Conservation (phyloP, 1,284 basidiomycete genomes). For the Thecaphora thlaspeos region DNA sequence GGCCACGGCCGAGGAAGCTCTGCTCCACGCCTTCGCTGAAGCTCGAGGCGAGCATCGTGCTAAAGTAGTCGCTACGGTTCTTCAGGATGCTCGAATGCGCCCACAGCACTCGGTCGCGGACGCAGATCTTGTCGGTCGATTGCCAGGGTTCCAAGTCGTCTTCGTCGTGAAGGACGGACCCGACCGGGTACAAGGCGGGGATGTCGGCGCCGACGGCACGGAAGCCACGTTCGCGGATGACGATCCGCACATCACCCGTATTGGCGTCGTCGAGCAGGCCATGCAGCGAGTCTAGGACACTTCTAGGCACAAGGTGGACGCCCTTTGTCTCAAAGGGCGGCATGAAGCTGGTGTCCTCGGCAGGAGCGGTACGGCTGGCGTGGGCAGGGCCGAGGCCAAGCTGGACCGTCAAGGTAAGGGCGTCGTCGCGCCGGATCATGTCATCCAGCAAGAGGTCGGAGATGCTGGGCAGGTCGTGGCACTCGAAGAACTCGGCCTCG, state of each 20-base stretch:
- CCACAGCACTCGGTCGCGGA: constrained; percentile 65
- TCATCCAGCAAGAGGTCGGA: constrained; percentile 31
- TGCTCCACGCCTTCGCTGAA: constrained; percentile 58
- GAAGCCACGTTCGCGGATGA: constrained; percentile 49
- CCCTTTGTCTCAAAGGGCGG: constrained; percentile 40
- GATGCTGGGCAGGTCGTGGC: constrained; percentile 40
- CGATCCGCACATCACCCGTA: constrained; percentile 52
- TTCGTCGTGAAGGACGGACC: constrained; percentile 2
- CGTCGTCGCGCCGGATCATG: constrained; percentile 27
- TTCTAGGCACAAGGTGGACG: constrained; percentile 34
- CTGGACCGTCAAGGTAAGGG: constrained; percentile 46
- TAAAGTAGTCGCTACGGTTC: constrained; percentile 72
- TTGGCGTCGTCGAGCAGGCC: constrained; percentile 47
- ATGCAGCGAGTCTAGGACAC: constrained; percentile 33
- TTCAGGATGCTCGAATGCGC: constrained; percentile 65
- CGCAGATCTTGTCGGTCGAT: constrained; percentile 25
- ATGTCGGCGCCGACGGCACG: constrained; percentile 1
- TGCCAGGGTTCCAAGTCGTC: neutral
- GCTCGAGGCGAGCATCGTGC: constrained; percentile 72
- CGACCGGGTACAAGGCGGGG: constrained; percentile 17
- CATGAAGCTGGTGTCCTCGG: constrained; percentile 1
- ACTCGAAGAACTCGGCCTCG: constrained; percentile 43
- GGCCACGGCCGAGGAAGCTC: neutral
- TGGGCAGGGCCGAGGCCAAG: constrained; percentile 40
- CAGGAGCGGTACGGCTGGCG: neutral